A percentile compares a stretch with the other conserved stretches of the same genome.
Conservation (phyloP, 345 rosid species). For the Crucihimalaya himalaica region DNA sequence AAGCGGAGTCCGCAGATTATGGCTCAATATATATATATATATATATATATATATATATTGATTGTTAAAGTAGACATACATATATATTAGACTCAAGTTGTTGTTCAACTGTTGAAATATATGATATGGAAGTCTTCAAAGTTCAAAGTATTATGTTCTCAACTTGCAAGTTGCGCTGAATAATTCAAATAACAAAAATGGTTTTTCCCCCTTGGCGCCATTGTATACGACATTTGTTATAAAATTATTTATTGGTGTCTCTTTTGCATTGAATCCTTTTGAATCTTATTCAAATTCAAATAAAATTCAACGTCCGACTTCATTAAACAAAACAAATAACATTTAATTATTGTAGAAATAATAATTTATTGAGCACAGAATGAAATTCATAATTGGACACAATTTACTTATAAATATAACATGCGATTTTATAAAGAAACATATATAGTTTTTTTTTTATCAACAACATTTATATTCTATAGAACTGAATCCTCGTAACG, state of each 20-base stretch:
- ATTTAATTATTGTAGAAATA: no score
- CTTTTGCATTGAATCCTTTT: neutral
- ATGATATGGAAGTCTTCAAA: neutral
- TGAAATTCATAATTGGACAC: neutral
- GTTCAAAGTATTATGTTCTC: neutral
- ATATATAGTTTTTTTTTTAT: neutral
- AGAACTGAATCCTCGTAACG: neutral
- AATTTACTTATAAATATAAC: neutral
- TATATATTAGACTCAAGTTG: constrained; percentile 17
- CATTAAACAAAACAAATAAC: neutral
- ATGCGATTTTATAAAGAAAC: neutral
- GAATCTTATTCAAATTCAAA: no score
- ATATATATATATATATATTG: no score
- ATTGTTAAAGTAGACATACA: no score
- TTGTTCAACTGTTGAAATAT: neutral
- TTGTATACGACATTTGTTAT: constrained; percentile 6
- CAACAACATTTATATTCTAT: neutral
- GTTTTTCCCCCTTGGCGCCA: neutral
- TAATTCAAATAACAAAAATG: neutral
- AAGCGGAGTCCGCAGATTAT: no score
- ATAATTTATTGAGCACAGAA: neutral
- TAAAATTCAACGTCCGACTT: constrained; percentile 16
- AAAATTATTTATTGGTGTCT: neutral
- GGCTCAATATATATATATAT: no score
- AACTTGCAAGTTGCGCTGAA: constrained; percentile 14